phyloP scores from a whole-genome alignment of 2,329 filamentous ascomycete species.

The Fusarium pseudoanthophilum region DNA sequence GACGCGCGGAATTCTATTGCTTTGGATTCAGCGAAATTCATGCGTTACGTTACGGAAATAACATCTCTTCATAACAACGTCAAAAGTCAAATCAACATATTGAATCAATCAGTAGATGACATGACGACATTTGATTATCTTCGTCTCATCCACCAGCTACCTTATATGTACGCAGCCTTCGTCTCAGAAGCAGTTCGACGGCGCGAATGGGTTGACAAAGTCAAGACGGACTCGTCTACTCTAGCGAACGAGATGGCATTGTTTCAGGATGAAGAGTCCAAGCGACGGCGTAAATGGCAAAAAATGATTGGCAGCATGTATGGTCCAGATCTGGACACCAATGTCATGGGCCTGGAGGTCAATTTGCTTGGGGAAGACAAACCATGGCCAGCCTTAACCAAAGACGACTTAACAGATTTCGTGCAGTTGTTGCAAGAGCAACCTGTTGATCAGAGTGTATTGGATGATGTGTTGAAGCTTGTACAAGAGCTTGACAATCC shows the following conservation, averaged over 20 bases:
- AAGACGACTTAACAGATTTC: constrained; percentile 81
- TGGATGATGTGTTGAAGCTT: constrained; percentile 79
- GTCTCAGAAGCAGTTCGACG: constrained; percentile 86
- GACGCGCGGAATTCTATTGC: constrained; percentile 76
- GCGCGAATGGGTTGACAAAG: constrained; percentile 91
- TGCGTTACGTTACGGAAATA: constrained; percentile 84
- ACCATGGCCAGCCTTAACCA: constrained; percentile 80
- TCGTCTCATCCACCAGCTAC: constrained; percentile 82
- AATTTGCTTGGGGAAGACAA: constrained; percentile 83
- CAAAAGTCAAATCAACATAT: constrained; percentile 75
- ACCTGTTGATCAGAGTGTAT: constrained; percentile 71
- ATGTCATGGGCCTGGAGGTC: constrained; percentile 82
- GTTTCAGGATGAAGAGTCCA: constrained; percentile 92
- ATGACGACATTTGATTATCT: constrained; percentile 84
- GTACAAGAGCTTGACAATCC: constrained; percentile 83
- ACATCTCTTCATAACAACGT: constrained; percentile 79
- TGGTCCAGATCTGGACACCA: constrained; percentile 73
- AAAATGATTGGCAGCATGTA: constrained; percentile 83
- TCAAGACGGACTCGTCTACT: constrained; percentile 85
- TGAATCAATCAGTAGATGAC: constrained; percentile 80
- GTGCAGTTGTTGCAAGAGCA: constrained; percentile 72
- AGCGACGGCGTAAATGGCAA: constrained; percentile 89
- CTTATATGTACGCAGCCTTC: constrained; percentile 89
- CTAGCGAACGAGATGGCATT: constrained; percentile 92
- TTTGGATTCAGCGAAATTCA: constrained; percentile 73